Evolutionary conservation across 2,329 filamentous ascomycete genomes (phyloP), one percentile per base, ranked within the genome.

Genomic region (Penicillium nordicum): DNA sequence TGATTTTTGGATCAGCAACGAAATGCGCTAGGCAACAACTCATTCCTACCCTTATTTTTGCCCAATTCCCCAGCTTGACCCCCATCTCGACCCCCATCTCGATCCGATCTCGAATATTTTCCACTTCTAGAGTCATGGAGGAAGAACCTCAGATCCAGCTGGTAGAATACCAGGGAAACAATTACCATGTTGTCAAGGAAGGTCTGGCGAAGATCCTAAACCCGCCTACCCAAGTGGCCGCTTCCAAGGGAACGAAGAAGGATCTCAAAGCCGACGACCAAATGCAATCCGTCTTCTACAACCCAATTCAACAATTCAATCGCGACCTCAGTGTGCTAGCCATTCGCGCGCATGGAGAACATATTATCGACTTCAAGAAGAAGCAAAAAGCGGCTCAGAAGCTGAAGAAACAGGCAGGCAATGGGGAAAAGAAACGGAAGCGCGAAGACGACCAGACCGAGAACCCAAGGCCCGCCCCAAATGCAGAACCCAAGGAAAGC

Each of bases 301-400:
- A 99, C 67, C 93, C 94, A 0, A 97, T 99, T 53, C 94, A 99
- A 72, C 94, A 99, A 72, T 99, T 97, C 80, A 99, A 99, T 75
- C 88, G 95, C 45, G 94, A 99, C 71, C 76, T 99, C 63, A 97
- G 91, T 58, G 90, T 97, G 27, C 82, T 99, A 14, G 91, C 91
- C 0, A 96, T 99, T 73, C 90, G 90, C 69, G 89, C 89, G 0
- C 96, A 93, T 72, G 90, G 90, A 1, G 86, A 94, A 64, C 85
- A 90, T 67, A 67, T 75, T 32, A 65, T 83, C 5, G 69, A 85
- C 18, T 76, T 32, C 5, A 32, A 81, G 60, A 83, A 80, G 70
- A 79, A 80, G 65, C 78, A 79, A 63, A 82, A 80, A 63, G 74
- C 72, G 16, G 73, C 72, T 46, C 72, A 71, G 62, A 74, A 66